A percentile compares a stretch with the other conserved stretches of the same genome.
These are phyloP conservation scores for Funneliformis geosporum DNA, from an alignment of 192 early-diverging fungal genomes.

Conservation along the genomic window DNA sequence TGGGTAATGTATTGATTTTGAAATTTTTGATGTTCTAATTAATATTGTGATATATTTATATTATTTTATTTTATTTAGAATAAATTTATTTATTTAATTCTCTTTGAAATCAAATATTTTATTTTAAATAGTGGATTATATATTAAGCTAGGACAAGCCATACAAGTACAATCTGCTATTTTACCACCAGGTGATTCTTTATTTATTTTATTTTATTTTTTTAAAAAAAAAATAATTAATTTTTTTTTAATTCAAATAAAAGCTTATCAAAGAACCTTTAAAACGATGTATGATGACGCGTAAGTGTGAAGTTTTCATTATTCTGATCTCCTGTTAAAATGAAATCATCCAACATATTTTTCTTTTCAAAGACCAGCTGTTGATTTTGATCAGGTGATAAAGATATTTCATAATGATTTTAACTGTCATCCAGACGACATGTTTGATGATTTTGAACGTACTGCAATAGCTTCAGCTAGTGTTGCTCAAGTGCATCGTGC, in stretches of 20 bases:
- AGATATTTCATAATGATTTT: slow-evolving; percentile 72
- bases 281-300: slow-evolving; percentile 19
- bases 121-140: slow-evolving; percentile 67
- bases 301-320: slow-evolving; percentile 19
- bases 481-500: slow-evolving; percentile 95
- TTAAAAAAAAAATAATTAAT: background rate
- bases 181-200: slow-evolving; percentile 47
- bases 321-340: background rate
- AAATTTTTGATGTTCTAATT: background rate
- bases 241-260: background rate
- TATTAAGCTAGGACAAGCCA: slow-evolving; percentile 82
- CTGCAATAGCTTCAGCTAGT: slow-evolving; percentile 85
- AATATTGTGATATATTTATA: background rate
- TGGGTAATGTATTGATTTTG: slow-evolving; percentile 43
- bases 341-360: slow-evolving; percentile 37
- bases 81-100: background rate
- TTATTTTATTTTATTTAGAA: background rate
- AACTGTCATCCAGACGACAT: slow-evolving; percentile 57
- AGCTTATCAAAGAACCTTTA: background rate
- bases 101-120: slow-evolving; percentile 17
- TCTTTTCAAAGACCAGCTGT: slow-evolving; percentile 85
- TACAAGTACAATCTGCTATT: slow-evolving; percentile 66
- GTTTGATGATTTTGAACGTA: slow-evolving; percentile 69
- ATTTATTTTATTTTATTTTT: too few relatives aligned
- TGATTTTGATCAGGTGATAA: slow-evolving; percentile 59